Evolutionary conservation across 805 yeast genomes (phyloP).

Genomic region (Starmerella kuoi): DNA sequence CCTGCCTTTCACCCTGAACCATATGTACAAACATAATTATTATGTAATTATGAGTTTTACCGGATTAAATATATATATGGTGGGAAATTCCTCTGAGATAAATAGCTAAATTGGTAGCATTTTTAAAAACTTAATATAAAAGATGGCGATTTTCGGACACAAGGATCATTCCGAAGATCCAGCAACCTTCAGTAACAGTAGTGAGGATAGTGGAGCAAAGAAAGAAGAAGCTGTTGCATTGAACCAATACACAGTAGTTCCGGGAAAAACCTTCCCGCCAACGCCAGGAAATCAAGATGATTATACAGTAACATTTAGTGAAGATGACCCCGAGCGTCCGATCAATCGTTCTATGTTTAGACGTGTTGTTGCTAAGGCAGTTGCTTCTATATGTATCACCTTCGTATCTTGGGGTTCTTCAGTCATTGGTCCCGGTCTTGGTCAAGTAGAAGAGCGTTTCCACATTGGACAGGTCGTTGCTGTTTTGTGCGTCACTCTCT

Average conservation of each 20-base stretch:
- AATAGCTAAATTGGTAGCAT: too few relatives aligned
- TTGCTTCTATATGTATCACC: constrained; percentile 30
- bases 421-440: constrained; percentile 33
- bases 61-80: too few relatives aligned
- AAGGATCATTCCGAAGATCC: not conserved
- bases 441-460: constrained; percentile 30
- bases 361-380: constrained; percentile 25
- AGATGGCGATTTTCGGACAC: not conserved
- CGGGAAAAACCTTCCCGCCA: constrained; percentile 18
- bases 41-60: too few relatives aligned
- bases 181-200: not conserved
- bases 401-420: constrained; percentile 37
- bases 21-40: too few relatives aligned
- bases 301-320: constrained; percentile 26
- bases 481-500: constrained; percentile 44
- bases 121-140: too few relatives aligned
- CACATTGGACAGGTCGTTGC: constrained; percentile 38
- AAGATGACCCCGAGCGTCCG: constrained; percentile 45
- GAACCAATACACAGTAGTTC: constrained; percentile 16
- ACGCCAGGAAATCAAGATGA: constrained; percentile 17
- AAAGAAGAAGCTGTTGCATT: constrained; percentile 12
- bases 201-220: constrained; percentile 1
- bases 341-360: constrained; percentile 38
- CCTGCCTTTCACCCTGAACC: too few relatives aligned
- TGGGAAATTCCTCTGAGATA: too few relatives aligned